These are phyloP conservation scores for Trichoderma guizhouense DNA, from an alignment of 2,329 filamentous ascomycete genomes.

Conservation along the genomic window DNA sequence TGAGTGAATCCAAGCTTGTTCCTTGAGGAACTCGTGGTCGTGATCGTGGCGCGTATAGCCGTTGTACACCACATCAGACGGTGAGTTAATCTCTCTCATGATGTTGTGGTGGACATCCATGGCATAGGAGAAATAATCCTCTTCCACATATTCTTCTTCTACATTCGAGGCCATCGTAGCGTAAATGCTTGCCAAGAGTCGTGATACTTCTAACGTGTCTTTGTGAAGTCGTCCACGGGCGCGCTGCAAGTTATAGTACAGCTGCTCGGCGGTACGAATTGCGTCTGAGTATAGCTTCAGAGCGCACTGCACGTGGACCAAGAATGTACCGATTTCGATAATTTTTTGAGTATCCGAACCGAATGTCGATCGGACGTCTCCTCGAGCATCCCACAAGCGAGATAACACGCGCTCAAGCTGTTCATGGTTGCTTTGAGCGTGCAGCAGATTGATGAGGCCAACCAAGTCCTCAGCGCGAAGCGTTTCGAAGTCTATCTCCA, in stretches of 20 bases:
- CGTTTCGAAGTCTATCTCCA: slow-evolving; percentile 42
- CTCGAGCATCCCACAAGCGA: slow-evolving; percentile 25
- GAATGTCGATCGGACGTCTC: slow-evolving; percentile 20
- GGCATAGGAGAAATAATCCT: neutral
- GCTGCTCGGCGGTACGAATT: slow-evolving; percentile 25
- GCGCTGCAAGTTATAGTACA: slow-evolving; percentile 29
- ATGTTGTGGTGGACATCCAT: neutral
- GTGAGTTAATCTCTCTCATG: neutral
- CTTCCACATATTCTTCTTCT: neutral
- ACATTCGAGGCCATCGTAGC: neutral
- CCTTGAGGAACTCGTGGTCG: neutral
- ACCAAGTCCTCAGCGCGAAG: slow-evolving; percentile 44
- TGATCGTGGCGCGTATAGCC: neutral
- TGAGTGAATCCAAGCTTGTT: neutral
- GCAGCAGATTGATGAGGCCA: slow-evolving; percentile 44
- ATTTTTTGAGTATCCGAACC: neutral
- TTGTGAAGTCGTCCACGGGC: slow-evolving; percentile 27
- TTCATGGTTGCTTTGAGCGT: slow-evolving; percentile 44
- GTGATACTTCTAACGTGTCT: slow-evolving; percentile 26
- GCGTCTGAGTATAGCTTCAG: slow-evolving; percentile 13
- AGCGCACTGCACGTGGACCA: neutral
- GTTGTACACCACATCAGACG: neutral
- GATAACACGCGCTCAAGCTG: slow-evolving; percentile 38
- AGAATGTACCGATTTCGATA: neutral
- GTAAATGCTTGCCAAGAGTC: slow-evolving; percentile 26